Evolutionary conservation across 1,284 basidiomycete species (phyloP), one percentile per base, ranked within the genome.

Genomic region (Boletus hoseneyae): DNA sequence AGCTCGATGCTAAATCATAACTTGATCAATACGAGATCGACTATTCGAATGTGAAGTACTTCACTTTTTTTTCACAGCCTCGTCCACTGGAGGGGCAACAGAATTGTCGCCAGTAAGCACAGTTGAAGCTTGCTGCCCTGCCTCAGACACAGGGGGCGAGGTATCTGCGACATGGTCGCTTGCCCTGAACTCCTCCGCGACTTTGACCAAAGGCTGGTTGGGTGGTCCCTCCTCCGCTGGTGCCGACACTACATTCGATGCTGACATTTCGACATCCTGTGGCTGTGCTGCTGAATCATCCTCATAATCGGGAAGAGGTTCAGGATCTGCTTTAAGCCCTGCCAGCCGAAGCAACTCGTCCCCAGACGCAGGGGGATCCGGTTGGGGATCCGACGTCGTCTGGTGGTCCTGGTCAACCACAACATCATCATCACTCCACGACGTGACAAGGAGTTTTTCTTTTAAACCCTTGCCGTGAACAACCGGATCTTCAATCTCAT

Each of bases 291-390:
- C n/a, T 9, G 37, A 7, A 21, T 70, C 73, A 7, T 85, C 82
- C 50, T 84, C 80, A 54, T 78, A 85, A 56, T 82, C 80, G 9
- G 76, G 69, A 23, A 84, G 71, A 2, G 56, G 60, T 23, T 71
- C 70, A 2, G 57, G 67, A 35, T 67, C 71, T 23, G 64, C 51
- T 12, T 71, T 61, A 15, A 75, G 57, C 12, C 78, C 79, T 16
- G 77, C 77, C 38, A 78, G 53, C 45, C 71, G 57, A 39, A 81
- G 64, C 29, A 81, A 64, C 53, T 83, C 76, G 29, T 69, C 62
- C 32, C 70, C 72, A 8, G 75, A 71, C 0, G 73, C 74, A 37
- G 57, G 48, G 38, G 30, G 35, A 10, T 9, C 43, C 4, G 45
- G 16, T 35, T 50, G 42, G 4, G 41, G 30, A 32, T 44, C 45